These are phyloP conservation scores for Cystofilobasidium ferigula DNA, from an alignment of 768 basidiomycete genomes.

Conservation along the genomic window DNA sequence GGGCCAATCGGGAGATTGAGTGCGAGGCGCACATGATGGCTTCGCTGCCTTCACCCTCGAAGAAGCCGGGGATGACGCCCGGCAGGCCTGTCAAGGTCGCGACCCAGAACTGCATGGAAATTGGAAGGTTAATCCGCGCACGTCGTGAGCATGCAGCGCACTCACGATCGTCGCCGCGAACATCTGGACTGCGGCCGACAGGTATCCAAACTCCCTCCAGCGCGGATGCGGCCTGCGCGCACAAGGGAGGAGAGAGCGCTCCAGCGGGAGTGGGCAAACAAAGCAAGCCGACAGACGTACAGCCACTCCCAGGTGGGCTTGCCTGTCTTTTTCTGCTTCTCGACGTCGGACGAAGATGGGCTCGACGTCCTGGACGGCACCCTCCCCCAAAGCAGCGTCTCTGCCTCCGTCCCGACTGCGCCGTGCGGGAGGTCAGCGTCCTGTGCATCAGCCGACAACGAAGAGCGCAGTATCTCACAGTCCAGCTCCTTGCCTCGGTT, in stretches of 20 bases:
- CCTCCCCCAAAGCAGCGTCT: conserved; percentile 6
- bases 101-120: conserved; percentile 47
- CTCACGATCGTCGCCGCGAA: conserved; percentile 43
- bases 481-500: conserved; percentile 28
- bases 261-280: neutral
- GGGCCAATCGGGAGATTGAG: neutral
- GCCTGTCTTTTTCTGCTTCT: neutral
- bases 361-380: conserved; percentile 6
- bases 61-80: conserved; percentile 40
- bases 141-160: no score
- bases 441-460: neutral
- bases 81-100: conserved; percentile 42
- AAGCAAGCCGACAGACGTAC: neutral
- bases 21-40: conserved; percentile 32
- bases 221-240: neutral
- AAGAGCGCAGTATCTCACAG: neutral
- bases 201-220: conserved; percentile 9
- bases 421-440: no score
- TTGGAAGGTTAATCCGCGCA: no score
- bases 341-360: neutral
- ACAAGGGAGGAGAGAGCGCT: neutral
- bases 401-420: conserved; percentile 27
- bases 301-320: conserved; percentile 7
- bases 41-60: conserved; percentile 26
- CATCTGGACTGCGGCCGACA: conserved; percentile 40